Evolutionary conservation across 352 stramenopile species (phyloP), one percentile per base, ranked within the genome.

Genomic region (Phytophthora podocarpi): DNA sequence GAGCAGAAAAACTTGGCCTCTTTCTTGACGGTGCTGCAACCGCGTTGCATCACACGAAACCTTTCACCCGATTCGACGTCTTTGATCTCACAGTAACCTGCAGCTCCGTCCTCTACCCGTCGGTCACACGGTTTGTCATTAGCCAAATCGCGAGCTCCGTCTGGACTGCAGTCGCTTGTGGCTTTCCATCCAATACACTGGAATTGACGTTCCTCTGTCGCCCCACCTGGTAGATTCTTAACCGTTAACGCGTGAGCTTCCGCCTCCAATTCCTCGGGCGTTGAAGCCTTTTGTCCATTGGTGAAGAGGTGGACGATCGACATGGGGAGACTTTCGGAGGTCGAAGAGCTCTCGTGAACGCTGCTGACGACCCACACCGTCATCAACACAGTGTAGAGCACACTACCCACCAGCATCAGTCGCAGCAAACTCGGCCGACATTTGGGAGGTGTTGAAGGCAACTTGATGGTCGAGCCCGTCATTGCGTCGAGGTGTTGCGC

Each of bases 1-100:
- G 70, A 66, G 54, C 76, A 85, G 30, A 56, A 69, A 46, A 85
- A 81, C 46, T 52, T 64, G n/a, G 67, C 58, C n/a, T 70, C 58
- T 30, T 61, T 65, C 18, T 45, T 66, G 10, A 80, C 36, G 5
- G 64, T 72, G 24, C 28, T 51, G 60, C 77, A 87, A 12, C 48
- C 52, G 2, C 39, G 48, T 36, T 54, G 42, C 64, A 85, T 74
- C 9, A 78, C 57, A 15, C 57, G 67, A 45, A 74, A 56, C 26
- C 62, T 67, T 18, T 68, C 53, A n/a, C 76, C 67, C 1, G 66
- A 61, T n/a, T 49, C 31, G 13, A 62, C 49, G 39, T 82, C 62
- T 47, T 71, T 40, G 28, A 70, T 43, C 47, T 66, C 61, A 15
- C 61, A 66, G 23, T 66, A 66, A 0, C 55, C 61, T 4, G 55